Conservation (phyloP, 768 basidiomycete genomes). For the Agrocybe pediades region DNA sequence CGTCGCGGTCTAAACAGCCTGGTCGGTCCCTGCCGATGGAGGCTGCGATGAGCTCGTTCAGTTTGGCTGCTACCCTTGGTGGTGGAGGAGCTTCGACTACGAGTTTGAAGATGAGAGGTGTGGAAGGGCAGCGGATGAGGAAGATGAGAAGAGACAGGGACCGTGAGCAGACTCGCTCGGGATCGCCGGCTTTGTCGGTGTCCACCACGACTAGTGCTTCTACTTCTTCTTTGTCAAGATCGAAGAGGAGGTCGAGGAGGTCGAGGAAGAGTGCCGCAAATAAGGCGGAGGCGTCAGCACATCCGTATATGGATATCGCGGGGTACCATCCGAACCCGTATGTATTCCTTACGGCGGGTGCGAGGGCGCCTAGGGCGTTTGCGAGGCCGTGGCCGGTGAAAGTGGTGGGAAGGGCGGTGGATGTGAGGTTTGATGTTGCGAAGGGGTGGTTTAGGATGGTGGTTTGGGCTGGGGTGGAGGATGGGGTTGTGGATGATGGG, state of each 20-base stretch:
- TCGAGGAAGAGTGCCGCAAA: not conserved
- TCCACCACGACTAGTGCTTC: not conserved
- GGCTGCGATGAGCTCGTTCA: slow-evolving; percentile 26
- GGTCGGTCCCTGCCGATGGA: slow-evolving; percentile 18
- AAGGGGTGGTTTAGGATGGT: slow-evolving; percentile 71
- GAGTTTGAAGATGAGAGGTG: not conserved
- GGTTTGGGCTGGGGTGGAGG: slow-evolving; percentile 58
- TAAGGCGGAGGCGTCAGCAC: not conserved
- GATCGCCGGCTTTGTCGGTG: not conserved
- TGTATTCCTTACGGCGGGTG: slow-evolving; percentile 81
- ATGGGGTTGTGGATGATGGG: slow-evolving; percentile 10
- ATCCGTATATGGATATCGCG: not conserved
- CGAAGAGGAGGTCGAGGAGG: not conserved
- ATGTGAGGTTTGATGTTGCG: slow-evolving; percentile 75
- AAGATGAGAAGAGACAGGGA: not conserved
- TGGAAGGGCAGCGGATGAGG: not conserved
- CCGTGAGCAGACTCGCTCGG: not conserved
- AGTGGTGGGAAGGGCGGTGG: slow-evolving; percentile 65
- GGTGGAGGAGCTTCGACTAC: slow-evolving; percentile 3
- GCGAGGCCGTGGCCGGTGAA: slow-evolving; percentile 80
- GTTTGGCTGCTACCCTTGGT: slow-evolving; percentile 24
- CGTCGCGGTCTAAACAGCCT: slow-evolving; percentile 7
- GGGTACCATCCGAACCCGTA: slow-evolving; percentile 50
- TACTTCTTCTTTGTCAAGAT: no score
- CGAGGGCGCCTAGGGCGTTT: slow-evolving; percentile 84